phyloP scores from a whole-genome alignment of 2,329 filamentous ascomycete genomes.

The Sarocladiaceae sp. region DNA sequence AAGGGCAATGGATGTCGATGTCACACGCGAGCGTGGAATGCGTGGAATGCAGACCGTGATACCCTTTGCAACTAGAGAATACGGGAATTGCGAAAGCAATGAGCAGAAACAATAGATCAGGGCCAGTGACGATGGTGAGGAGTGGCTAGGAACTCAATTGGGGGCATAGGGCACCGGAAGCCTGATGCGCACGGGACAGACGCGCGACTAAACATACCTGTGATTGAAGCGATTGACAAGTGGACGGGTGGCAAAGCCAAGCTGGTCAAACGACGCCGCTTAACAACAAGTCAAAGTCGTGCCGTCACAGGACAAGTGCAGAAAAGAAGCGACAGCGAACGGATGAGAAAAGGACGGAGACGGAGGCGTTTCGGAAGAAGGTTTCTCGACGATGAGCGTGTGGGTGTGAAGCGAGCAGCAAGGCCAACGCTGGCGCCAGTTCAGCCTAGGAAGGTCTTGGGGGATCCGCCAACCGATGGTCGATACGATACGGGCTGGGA shows the following conservation, averaged over 20 bases:
- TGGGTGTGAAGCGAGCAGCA: background rate
- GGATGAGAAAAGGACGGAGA: slow-evolving; percentile 1
- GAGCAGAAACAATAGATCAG: background rate
- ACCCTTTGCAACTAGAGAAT: background rate
- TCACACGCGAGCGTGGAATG: background rate
- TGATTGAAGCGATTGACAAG: background rate
- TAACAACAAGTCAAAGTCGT: background rate
- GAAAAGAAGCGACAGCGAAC: slow-evolving; percentile 5
- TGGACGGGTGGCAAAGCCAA: slow-evolving; percentile 5
- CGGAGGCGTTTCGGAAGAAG: slow-evolving; percentile 9
- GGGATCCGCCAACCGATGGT: background rate
- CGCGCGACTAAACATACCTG: slow-evolving; percentile 6
- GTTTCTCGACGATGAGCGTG: slow-evolving; percentile 9
- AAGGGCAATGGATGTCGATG: background rate
- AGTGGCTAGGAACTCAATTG: too few relatives aligned
- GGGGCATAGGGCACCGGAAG: background rate
- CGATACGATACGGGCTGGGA: background rate
- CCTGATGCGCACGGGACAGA: background rate
- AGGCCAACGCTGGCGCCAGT: slow-evolving; percentile 5
- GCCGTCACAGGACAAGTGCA: background rate
- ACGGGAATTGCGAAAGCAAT: background rate
- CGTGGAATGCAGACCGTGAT: background rate
- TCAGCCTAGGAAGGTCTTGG: background rate
- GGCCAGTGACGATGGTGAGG: too few relatives aligned
- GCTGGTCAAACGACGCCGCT: background rate